Conservation (phyloP, 73 alveolate genomes). For the Paramecium biaurelia region DNA sequence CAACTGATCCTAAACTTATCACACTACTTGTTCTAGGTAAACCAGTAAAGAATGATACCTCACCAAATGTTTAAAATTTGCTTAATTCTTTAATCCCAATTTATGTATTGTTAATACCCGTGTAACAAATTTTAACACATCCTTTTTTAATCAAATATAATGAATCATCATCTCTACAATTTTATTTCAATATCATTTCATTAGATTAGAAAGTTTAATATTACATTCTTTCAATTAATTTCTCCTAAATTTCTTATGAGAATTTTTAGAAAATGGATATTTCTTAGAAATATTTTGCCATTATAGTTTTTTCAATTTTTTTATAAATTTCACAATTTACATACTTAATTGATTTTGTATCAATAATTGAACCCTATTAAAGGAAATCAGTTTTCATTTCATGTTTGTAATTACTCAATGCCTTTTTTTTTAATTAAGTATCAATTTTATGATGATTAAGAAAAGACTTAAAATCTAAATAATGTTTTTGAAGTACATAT, state of each 20-base stretch:
- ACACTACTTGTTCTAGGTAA: constrained; percentile 39
- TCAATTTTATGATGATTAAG: not conserved
- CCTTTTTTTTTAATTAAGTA: not conserved
- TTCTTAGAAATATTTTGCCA: not conserved
- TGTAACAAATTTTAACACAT: not conserved
- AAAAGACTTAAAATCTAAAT: not conserved
- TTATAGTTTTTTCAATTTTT: not conserved
- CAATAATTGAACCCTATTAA: not conserved
- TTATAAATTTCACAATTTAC: not conserved
- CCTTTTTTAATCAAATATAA: not conserved
- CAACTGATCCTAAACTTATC: constrained; percentile 10
- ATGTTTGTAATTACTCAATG: not conserved
- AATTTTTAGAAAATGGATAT: not conserved
- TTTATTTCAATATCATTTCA: not conserved
- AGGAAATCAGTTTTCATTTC: not conserved
- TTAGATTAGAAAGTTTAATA: not conserved
- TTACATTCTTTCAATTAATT: not conserved
- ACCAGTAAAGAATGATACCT: constrained; percentile 33
- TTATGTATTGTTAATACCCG: not conserved
- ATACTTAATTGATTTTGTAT: not conserved
- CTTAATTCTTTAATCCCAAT: not conserved
- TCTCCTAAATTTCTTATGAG: not conserved
- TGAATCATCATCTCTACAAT: not conserved
- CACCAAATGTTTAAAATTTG: constrained; percentile 27
- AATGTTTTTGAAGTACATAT: not conserved